phyloP scores from a whole-genome alignment of 352 stramenopile species.

The Phytopythium sindhum region DNA sequence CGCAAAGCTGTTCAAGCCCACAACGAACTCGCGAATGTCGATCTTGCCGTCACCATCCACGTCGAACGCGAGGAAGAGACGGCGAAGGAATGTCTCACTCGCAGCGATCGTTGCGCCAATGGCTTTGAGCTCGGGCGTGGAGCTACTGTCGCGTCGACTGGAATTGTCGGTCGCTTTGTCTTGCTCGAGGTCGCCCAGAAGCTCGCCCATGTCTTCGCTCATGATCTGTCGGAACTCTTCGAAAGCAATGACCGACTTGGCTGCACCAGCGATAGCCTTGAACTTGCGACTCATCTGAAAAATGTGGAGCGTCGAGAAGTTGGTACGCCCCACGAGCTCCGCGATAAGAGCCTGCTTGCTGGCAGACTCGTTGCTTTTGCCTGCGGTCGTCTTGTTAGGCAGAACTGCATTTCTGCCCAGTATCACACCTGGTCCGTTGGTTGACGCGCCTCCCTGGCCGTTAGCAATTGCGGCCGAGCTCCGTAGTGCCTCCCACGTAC shows the following conservation, averaged over 20 bases:
- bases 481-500: conserved; percentile 19
- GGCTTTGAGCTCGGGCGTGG: conserved; percentile 15
- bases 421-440: neutral
- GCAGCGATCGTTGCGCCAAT: conserved; percentile 42
- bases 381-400: no score
- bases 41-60: conserved; percentile 40
- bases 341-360: conserved; percentile 48
- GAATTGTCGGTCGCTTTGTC: neutral
- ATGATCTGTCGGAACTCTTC: conserved; percentile 40
- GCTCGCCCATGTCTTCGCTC: conserved; percentile 23
- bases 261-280: conserved; percentile 32
- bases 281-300: conserved; percentile 55
- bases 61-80: conserved; percentile 41
- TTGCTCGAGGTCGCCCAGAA: conserved; percentile 21
- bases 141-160: neutral
- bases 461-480: conserved; percentile 3
- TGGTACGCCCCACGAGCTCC: conserved; percentile 33
- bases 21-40: conserved; percentile 49
- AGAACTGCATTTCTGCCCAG: no score
- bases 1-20: conserved; percentile 41
- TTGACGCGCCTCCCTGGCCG: neutral
- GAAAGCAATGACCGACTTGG: conserved; percentile 36
- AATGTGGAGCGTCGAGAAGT: conserved; percentile 41
- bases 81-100: conserved; percentile 40
- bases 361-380: neutral